These are phyloP conservation scores for Immersiella caudata DNA, from an alignment of 495 filamentous ascomycete genomes.

Conservation along the genomic window DNA sequence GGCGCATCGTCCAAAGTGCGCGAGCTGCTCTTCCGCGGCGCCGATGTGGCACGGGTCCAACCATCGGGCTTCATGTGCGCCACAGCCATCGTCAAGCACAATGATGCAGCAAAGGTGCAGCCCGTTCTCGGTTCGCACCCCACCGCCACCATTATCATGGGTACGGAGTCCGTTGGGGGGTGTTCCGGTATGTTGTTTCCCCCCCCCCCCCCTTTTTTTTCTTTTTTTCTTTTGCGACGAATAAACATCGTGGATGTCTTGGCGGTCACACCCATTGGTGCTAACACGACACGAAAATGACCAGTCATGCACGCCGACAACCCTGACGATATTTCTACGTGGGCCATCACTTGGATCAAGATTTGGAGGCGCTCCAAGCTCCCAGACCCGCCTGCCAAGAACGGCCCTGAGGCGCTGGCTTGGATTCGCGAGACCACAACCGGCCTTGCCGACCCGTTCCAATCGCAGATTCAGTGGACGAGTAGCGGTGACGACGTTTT, in stretches of 20 bases:
- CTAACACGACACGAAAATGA: neutral
- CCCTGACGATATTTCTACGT: slow-evolving; percentile 38
- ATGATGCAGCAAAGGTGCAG: slow-evolving; percentile 39
- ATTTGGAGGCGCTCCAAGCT: slow-evolving; percentile 24
- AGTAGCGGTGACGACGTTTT: slow-evolving; percentile 40
- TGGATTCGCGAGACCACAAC: slow-evolving; percentile 43
- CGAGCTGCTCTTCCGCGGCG: slow-evolving; percentile 41
- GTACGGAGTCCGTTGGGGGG: slow-evolving; percentile 26
- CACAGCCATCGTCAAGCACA: slow-evolving; percentile 32
- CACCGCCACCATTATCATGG: slow-evolving; percentile 33
- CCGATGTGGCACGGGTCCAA: slow-evolving; percentile 31
- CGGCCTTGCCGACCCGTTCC: slow-evolving; percentile 43
- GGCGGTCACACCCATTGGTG: neutral
- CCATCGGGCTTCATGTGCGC: slow-evolving; percentile 37
- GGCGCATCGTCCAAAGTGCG: slow-evolving; percentile 49
- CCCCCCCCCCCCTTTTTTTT: neutral
- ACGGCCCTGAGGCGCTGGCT: slow-evolving; percentile 33
- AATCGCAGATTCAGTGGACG: slow-evolving; percentile 45
- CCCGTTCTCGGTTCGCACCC: slow-evolving; percentile 35
- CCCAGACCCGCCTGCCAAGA: neutral
- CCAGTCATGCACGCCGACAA: slow-evolving; percentile 30
- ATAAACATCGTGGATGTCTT: neutral
- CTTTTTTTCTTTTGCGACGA: neutral
- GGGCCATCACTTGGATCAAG: slow-evolving; percentile 43
- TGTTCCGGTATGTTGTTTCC: slow-evolving; percentile 23